Evolutionary conservation across 768 basidiomycete genomes (phyloP), one percentile per base, ranked within the genome.

Genomic region (Cystofilobasidium capitatum): DNA sequence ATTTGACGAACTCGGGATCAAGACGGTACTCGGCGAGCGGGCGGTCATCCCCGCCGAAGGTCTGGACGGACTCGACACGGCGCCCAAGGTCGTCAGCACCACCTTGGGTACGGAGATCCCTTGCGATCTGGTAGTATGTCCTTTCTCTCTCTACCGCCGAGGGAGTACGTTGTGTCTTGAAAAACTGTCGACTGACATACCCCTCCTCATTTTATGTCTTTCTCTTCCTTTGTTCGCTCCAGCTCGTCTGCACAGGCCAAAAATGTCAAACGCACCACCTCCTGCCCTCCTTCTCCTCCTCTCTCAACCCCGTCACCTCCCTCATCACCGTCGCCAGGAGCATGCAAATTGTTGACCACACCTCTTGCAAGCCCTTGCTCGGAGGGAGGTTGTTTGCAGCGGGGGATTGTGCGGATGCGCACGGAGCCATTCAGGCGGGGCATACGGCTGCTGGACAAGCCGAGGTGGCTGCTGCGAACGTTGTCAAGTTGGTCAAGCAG

Each of bases 361-460:
- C n/a, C n/a, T n/a, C 70, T 14, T 35, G 31, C 26, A 22, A 17
- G 37, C 44, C 40, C 51, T 22, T 39, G 37, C 57, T 39, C 12
- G 63, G 63, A 37, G 40, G 69, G 24, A 72, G 75, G 63, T 70
- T 75, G 33, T 77, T 74, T 45, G 76, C 76, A 8, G 70, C 73
- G 59, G 76, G 76, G 22, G 76, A 77, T 65, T 76, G 75, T 40
- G 76, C 75, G 0, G 40, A 42, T 10, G 73, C 75, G 7, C n/a
- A 9, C n/a, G 73, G 73, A 13, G 73, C 75, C 22, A 77, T 77
- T 60, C 75, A 77, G 69, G 76, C 76, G 14, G 76, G 76, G 45
- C 75, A 77, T 70, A 75, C 75, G 13, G 76, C 74, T 3, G 75
- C 74, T 55, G 74, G 70, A 51, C 75, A 76, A 62, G 74, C 72